A percentile compares a stretch with the other conserved stretches of the same genome.
phyloP scores from a whole-genome alignment of 768 basidiomycete species.

The Xerocomus brunneocitrinus region DNA sequence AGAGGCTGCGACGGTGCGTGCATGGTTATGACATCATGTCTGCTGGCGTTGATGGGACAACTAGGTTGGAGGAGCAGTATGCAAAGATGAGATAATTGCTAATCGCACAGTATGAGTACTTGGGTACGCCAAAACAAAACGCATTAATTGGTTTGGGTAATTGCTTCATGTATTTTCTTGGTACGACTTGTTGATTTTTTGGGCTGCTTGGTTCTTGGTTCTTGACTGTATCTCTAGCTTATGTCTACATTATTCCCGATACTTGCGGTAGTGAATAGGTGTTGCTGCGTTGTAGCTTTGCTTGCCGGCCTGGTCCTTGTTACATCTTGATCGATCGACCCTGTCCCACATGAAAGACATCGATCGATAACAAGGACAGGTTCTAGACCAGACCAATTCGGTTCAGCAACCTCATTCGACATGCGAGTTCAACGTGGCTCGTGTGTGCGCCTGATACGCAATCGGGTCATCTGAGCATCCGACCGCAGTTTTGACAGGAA shows the following conservation, averaged over 20 bases:
- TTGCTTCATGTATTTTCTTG: background rate
- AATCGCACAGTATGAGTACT: background rate
- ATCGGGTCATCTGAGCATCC: background rate
- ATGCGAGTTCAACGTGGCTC: background rate
- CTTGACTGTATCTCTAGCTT: background rate
- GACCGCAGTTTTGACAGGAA: background rate
- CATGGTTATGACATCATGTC: background rate
- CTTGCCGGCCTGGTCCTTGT: background rate
- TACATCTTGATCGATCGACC: background rate
- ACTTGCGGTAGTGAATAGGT: background rate
- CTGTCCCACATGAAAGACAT: background rate
- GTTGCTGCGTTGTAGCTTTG: background rate
- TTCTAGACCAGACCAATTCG: background rate
- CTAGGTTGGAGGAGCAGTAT: background rate
- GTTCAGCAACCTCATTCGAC: background rate
- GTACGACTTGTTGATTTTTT: background rate
- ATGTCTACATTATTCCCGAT: background rate
- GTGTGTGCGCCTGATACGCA: too few species aligned
- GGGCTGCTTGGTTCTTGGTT: background rate
- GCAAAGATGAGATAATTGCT: background rate
- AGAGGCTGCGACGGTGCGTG: constrained; percentile 1
- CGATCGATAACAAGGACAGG: background rate
- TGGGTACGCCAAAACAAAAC: background rate
- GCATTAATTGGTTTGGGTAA: background rate
- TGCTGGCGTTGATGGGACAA: background rate